Percentiles rank a stretch among this genome's conserved stretches.
Conservation (phyloP, 768 basidiomycete species). For the Mycena epipterygia region DNA sequence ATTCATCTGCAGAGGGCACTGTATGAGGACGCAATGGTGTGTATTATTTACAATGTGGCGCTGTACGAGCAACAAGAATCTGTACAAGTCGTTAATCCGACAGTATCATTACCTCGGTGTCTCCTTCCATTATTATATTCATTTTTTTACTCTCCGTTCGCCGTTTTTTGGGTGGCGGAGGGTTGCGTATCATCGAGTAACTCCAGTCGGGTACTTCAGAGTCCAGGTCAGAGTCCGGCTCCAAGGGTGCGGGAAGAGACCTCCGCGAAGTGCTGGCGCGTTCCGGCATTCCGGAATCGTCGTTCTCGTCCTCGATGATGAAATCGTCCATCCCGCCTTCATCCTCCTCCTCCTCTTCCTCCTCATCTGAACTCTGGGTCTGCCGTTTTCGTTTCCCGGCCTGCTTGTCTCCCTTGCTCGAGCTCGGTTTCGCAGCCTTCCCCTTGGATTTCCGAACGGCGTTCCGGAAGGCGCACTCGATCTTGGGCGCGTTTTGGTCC, state of each 20-base stretch:
- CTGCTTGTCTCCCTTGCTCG: constrained; percentile 14
- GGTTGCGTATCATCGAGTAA: constrained; percentile 23
- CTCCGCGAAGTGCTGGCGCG: background rate
- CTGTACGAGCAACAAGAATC: constrained; percentile 1
- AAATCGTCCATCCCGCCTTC: constrained; percentile 32
- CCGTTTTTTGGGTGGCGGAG: constrained; percentile 16
- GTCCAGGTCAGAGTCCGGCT: constrained; percentile 23
- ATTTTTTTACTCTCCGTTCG: constrained; percentile 3
- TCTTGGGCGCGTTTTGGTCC: constrained; percentile 19
- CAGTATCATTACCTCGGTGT: constrained; percentile 22
- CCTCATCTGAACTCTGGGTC: constrained; percentile 32
- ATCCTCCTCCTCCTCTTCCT: constrained; percentile 22
- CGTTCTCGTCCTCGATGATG: constrained; percentile 22
- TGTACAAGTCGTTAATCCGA: constrained; percentile 24
- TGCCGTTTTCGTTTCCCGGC: constrained; percentile 32
- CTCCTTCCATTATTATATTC: constrained; percentile 13
- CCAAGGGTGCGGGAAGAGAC: background rate
- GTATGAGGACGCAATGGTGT: background rate
- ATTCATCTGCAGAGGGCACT: constrained; percentile 21
- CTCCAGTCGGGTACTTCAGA: constrained; percentile 18
- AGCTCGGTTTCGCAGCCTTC: constrained; percentile 11
- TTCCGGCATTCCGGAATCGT: background rate
- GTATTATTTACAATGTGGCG: constrained; percentile 11
- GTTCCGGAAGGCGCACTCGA: constrained; percentile 29
- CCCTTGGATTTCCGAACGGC: constrained; percentile 15